Base-by-base conservation (phyloP, 495 filamentous ascomycete genomes). In the Aspergillus saccharolyticus region DNA sequence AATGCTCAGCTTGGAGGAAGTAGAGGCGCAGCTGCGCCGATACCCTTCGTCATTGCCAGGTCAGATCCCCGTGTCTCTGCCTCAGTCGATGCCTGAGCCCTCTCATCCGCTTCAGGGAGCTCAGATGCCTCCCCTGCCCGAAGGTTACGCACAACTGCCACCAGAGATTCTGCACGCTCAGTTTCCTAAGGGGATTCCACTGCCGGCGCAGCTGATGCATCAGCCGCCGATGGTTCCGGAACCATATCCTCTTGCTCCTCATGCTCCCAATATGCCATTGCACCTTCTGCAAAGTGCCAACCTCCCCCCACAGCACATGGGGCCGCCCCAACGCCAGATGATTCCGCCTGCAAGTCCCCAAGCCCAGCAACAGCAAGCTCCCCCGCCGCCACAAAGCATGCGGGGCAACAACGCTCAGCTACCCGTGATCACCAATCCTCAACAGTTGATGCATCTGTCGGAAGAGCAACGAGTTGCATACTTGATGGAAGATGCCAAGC, bases 1-100 rank as follows among this genome's bases (percentile, higher is more conserved):
- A 75, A 89, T 97, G 79, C 84, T 99, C 87, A 97, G 90, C 63
- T 66, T 99, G 57, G 94, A 97, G 67, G 94, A 97, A 71, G 94
- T 99, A 16, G 94, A 99, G 75, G 95, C 94, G 33, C 85, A 91
- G 63, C 89, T 99, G 79, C 84, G 90, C 42, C 79, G 83, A 14
- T 88, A 90, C 63, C 20, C 55, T 19, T 70, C 66, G 20, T 59
- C 63, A 19, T 55, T 65, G 46, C 75, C 76, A 18, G 66, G 65
- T 65, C 74, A 77, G 45, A 54, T 57, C 17, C 67, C 66, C 33
- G 57, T 67, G 20, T 70, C 70, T 10, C 63, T 71, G 15, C 63
- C 66, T 14, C 68, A 70, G 21, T 63, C 66, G 9, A 62, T 71
- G 52, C 56, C 65, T 8, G 72, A 76, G 21, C 52, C 60, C 10